A percentile compares a stretch with the other conserved stretches of the same genome.
These are phyloP conservation scores for Solanum neorickii DNA, from an alignment of 257 asterid genomes.

Conservation along the genomic window DNA sequence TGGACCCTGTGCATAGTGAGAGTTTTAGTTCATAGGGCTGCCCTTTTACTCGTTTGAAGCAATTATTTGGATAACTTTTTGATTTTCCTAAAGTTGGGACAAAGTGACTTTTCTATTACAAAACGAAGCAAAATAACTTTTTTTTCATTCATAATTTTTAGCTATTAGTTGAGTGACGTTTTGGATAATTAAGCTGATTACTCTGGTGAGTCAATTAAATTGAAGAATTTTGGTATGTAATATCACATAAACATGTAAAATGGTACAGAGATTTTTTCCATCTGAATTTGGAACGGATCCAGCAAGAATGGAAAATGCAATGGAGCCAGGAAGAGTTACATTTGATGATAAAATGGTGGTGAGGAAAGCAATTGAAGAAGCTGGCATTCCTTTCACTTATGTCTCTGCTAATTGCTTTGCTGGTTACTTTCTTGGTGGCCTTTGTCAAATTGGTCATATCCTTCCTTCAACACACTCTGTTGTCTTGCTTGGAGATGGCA, in stretches of 20 bases:
- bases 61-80: background rate
- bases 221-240: background rate
- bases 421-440: constrained; percentile 16
- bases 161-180: background rate
- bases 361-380: constrained; percentile 24
- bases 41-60: background rate
- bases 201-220: background rate
- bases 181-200: background rate
- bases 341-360: constrained; percentile 22
- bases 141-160: background rate
- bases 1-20: background rate
- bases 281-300: constrained; percentile 28
- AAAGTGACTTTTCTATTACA: background rate
- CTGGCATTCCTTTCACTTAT: constrained; percentile 19
- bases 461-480: constrained; percentile 14
- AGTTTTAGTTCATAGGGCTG: accelerated
- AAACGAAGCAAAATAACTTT: background rate
- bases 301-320: constrained; percentile 12
- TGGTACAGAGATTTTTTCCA: constrained; percentile 20
- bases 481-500: constrained; percentile 12
- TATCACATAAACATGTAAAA: background rate
- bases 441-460: constrained; percentile 19
- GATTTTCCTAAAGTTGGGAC: background rate
- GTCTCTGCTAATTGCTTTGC: constrained; percentile 24
- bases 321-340: constrained; percentile 18